Evolutionary conservation across 148 eudicot genomes (phyloP).

Genomic region (Nepenthes gracilis): DNA sequence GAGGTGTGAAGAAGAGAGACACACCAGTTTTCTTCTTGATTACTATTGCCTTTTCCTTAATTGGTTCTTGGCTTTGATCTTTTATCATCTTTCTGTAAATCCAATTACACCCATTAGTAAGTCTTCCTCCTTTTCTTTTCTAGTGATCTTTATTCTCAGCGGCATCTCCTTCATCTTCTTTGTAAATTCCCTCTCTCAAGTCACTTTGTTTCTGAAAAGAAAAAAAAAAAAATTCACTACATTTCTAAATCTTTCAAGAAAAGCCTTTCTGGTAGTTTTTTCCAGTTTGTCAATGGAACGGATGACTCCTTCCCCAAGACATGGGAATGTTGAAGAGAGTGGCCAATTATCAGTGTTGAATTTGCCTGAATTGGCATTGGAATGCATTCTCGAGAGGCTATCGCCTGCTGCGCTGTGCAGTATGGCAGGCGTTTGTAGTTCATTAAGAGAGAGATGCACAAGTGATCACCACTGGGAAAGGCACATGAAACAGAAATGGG

Average conservation of each 20-base stretch:
- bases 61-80: no score
- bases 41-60: no score
- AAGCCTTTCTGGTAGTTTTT: conserved; percentile 14
- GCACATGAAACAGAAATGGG: conserved; percentile 83
- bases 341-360: conserved; percentile 40
- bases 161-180: conserved; percentile 59
- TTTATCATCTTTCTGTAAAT: no score
- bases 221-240: conserved; percentile 13
- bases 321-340: conserved; percentile 16
- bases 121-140: neutral
- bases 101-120: no score
- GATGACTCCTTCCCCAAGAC: conserved; percentile 12
- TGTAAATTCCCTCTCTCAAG: conserved; percentile 46
- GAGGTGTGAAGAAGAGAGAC: no score
- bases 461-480: conserved; percentile 79
- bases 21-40: no score
- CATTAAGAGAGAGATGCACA: conserved; percentile 50
- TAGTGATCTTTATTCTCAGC: conserved; percentile 46
- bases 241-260: conserved; percentile 6
- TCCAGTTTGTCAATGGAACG: conserved; percentile 25
- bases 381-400: conserved; percentile 81
- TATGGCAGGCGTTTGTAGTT: conserved; percentile 66
- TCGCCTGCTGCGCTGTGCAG: conserved; percentile 62
- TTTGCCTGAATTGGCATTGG: conserved; percentile 80
- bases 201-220: conserved; percentile 63